phyloP scores from a whole-genome alignment of 129 eudicot species.

The Tanacetum coccineum region DNA sequence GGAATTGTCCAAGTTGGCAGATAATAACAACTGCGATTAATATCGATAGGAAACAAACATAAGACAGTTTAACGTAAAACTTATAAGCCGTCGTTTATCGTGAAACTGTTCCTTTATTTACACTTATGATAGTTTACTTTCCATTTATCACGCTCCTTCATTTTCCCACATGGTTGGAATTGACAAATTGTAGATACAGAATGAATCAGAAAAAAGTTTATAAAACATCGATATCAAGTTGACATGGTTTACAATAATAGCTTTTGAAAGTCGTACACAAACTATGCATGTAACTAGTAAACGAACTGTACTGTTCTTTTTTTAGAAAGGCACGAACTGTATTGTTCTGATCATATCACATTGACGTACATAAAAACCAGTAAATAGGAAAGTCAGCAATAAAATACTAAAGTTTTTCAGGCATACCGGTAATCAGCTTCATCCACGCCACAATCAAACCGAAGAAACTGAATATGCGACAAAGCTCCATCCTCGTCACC shows the following conservation, averaged over 20 bases:
- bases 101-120: conserved; percentile 12
- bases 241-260: neutral
- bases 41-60: neutral
- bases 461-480: conserved; percentile 73
- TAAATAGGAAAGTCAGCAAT: conserved; percentile 4
- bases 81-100: neutral
- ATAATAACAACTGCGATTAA: conserved; percentile 3
- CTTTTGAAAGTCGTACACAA: neutral
- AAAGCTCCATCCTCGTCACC: conserved; percentile 56
- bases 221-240: neutral
- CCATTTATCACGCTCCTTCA: neutral
- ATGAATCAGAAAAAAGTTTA: neutral
- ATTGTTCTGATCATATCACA: neutral
- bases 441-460: conserved; percentile 60
- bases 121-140: conserved; percentile 1
- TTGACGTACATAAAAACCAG: conserved; percentile 6
- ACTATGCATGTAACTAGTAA: neutral
- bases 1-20: conserved; percentile 17
- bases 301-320: neutral
- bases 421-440: conserved; percentile 83
- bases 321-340: too few relatives aligned
- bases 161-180: neutral
- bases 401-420: conserved; percentile 14
- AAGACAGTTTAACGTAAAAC: neutral
- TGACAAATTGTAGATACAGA: neutral